Evolutionary conservation across 805 yeast species (phyloP).

Genomic region (Priceomyces melissophilus): DNA sequence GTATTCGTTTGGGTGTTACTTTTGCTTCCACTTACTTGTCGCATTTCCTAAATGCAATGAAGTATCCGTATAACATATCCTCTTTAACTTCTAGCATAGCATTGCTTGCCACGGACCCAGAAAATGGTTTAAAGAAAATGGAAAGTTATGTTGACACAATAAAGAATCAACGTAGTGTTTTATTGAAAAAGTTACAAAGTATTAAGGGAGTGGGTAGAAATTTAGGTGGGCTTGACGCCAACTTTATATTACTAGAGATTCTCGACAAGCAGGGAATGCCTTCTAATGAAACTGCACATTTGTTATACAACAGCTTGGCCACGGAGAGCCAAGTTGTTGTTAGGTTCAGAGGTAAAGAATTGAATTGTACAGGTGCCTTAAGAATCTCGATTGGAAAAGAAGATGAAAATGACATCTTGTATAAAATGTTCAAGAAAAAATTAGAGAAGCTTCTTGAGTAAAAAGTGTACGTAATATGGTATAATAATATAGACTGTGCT

Average conservation of each 20-base stretch:
- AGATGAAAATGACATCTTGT: conserved; percentile 61
- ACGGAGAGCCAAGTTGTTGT: conserved; percentile 73
- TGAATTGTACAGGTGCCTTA: conserved; percentile 83
- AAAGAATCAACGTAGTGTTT: conserved; percentile 49
- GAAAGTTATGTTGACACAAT: conserved; percentile 48
- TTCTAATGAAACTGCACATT: conserved; percentile 61
- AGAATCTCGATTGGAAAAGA: conserved; percentile 85
- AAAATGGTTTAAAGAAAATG: conserved; percentile 57
- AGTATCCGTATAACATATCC: conserved; percentile 94
- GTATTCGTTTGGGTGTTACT: conserved; percentile 84
- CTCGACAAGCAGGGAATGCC: conserved; percentile 62
- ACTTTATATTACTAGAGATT: conserved; percentile 75
- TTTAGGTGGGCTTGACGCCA: conserved; percentile 83
- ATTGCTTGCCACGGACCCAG: conserved; percentile 59
- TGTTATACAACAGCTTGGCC: conserved; percentile 69
- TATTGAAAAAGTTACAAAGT: conserved; percentile 52
- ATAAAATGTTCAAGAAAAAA: conserved; percentile 43
- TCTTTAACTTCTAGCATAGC: conserved; percentile 77
- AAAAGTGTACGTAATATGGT: background rate
- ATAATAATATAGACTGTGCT: no score
- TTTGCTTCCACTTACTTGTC: conserved; percentile 62
- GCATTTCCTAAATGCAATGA: conserved; percentile 75
- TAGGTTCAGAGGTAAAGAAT: conserved; percentile 86
- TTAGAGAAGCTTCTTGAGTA: conserved; percentile 14
- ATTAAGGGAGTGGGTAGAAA: conserved; percentile 66